Evolutionary conservation across 2,329 filamentous ascomycete species (phyloP), one percentile per base, ranked within the genome.

Genomic region (Neofusicoccum ribis): DNA sequence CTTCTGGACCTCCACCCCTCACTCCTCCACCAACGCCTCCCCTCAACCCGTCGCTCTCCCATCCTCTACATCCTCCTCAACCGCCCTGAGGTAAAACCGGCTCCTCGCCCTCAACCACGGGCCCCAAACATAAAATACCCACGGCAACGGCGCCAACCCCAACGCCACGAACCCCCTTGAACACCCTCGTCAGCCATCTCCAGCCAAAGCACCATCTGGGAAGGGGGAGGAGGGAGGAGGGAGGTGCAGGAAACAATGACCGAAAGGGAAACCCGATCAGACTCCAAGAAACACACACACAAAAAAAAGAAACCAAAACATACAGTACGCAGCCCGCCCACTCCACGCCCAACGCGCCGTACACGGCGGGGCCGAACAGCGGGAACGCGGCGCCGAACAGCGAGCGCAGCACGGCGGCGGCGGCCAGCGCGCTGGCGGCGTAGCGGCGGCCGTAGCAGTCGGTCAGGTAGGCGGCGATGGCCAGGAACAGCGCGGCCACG

Each of bases 401-500:
- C 64, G 86, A 89, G 41, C 92, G 82, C 15, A 92, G 82, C 2
- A 96, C 89, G 0, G 90, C 86, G 70, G 95, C 95, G 0, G 91
- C 90, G 0, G 91, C 91, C 39, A 96, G 81, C 0, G 92, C 92
- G 3, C 88, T 91, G 0, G 92, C 92, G 0, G 92, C 88, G 61
- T 93, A 96, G 3, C 20, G 37, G 2, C 9, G 27, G 2, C 89
- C 89, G 70, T 96, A 96, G 6, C 88, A 86, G 52, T 90, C 85
- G 0, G 91, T 90, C 3, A 96, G 80, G 74, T 96, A 96, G 71
- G 92, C 95, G 5, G 85, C 86, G 0, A 89, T 86, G 72, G 95
- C 95, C 72, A 96, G 93, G 79, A 96, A 96, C 43, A 91, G 87
- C 2, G 88, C 83, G 5, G 86, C 88, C 71, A 93, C 95, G 0